Percentiles rank a stretch among this genome's conserved stretches.
Conservation (phyloP, 805 yeast species). For the Saccharomycopsis malanga region DNA sequence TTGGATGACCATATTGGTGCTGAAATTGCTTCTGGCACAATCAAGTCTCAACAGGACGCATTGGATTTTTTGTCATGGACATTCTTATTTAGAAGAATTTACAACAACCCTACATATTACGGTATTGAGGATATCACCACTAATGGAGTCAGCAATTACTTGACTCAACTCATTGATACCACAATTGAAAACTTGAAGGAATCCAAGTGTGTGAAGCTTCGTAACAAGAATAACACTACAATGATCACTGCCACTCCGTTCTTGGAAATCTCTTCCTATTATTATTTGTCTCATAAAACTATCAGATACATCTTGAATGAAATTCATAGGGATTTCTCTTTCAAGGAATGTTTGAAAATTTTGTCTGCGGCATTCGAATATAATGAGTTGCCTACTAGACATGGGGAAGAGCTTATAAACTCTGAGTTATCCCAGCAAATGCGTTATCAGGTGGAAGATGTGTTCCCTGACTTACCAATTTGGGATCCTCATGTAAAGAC, state of each 20-base stretch:
- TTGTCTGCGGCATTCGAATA: constrained; percentile 64
- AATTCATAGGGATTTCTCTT: constrained; percentile 38
- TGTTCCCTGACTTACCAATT: constrained; percentile 44
- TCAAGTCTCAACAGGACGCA: constrained; percentile 89
- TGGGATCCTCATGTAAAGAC: constrained; percentile 88
- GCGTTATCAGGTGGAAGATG: constrained; percentile 44
- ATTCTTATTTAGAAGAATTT: constrained; percentile 87
- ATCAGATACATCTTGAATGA: constrained; percentile 59
- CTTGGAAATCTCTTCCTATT: constrained; percentile 79
- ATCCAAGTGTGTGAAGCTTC: constrained; percentile 58
- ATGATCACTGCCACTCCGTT: constrained; percentile 65
- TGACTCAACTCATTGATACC: constrained; percentile 59
- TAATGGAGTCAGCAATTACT: constrained; percentile 49
- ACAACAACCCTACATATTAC: constrained; percentile 85
- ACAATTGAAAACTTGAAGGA: constrained; percentile 61
- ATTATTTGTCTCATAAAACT: constrained; percentile 87
- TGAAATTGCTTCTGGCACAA: constrained; percentile 91
- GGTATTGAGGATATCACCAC: constrained; percentile 65
- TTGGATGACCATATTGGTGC: constrained; percentile 92
- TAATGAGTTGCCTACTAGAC: constrained; percentile 83
- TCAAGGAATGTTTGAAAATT: constrained; percentile 57
- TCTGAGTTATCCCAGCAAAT: constrained; percentile 73
- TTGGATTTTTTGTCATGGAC: constrained; percentile 96
- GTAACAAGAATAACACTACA: constrained; percentile 35
- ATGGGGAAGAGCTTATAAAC: constrained; percentile 84